Conservation (phyloP, 116 monocot genomes). For the Trichopus zeylanicus region DNA sequence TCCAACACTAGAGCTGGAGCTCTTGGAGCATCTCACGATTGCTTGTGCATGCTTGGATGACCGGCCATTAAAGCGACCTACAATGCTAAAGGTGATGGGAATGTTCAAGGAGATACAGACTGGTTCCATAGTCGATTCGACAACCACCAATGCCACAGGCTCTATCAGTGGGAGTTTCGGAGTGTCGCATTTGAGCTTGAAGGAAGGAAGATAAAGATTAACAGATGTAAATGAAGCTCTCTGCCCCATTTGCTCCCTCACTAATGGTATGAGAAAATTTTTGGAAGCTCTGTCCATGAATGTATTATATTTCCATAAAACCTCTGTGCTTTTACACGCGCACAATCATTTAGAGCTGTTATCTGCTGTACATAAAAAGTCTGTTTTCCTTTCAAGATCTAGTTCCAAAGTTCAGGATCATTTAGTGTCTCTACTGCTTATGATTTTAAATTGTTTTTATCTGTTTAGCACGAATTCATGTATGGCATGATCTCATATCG, state of each 20-base stretch:
- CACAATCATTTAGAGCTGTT: constrained; percentile 4
- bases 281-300: constrained; percentile 8
- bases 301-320: constrained; percentile 18
- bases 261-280: constrained; percentile 19
- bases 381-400: too few species aligned
- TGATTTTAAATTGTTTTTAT: too few species aligned
- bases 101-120: constrained; percentile 84
- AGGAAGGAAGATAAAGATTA: constrained; percentile 41
- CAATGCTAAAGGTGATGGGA: constrained; percentile 70
- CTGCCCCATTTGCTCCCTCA: constrained; percentile 1
- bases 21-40: constrained; percentile 57
- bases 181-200: constrained; percentile 25
- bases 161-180: constrained; percentile 16
- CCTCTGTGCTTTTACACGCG: constrained; percentile 1
- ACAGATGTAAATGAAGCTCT: neutral
- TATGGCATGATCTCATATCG: too few species aligned
- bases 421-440: too few species aligned
- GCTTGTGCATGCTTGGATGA: constrained; percentile 76
- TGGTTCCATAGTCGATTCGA: constrained; percentile 15
- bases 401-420: too few species aligned
- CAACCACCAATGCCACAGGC: neutral
- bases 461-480: too few species aligned
- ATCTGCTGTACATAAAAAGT: constrained; percentile 26
- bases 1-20: constrained; percentile 50
- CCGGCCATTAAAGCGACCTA: constrained; percentile 44